Evolutionary conservation across 768 basidiomycete species (phyloP), one percentile per base, ranked within the genome.

Genomic region (Tricholoma hemisulphureum): DNA sequence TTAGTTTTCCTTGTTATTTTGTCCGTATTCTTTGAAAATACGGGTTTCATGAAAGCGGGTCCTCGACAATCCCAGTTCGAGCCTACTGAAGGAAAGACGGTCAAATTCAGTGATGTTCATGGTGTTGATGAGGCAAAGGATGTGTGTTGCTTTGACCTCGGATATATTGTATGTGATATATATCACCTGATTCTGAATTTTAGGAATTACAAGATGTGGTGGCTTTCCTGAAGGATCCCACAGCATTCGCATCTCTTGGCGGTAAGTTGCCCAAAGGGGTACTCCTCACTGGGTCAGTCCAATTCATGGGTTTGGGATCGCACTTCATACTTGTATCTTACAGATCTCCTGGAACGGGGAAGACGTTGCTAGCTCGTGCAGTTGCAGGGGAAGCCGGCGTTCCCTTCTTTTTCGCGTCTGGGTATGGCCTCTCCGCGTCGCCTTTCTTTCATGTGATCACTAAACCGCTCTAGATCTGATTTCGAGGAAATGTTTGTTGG

Each of bases 401-500:
- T 39, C 94, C 95, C 0, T 99, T 99, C 80, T 87, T 98, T 72
- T 97, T 95, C 67, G 94, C 96, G 32, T 93, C 92, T 31, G 97
- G 96, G 86, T 87, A 67, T 65, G 80, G 65, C 48, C 10, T 45
- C 34, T 49, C 5, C 46, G 51, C 41, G 56, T 41, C 3, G 34
- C 35, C 23, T 8, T 16, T 41, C 58, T 48, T n/a, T n/a, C n/a
- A n/a, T 51, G 52, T 52, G 45, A 63, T 50, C 53, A 46, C 55
- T 64, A 28, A 60, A 26, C 29, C 58, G 58, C 41, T 63, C 10
- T 56, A 90, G 88, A 10, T 93, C 93, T 51, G 95, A 97, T 67
- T 98, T 98, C 62, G 96, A 98, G 69, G 96, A 98, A 72, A 95
- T 98, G 87, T 96, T 95, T 69, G 95, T 96, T 48, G 94, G 94